Base-by-base conservation (phyloP, 176 grass and related monocot genomes). In the Phoenix roebelenii region DNA sequence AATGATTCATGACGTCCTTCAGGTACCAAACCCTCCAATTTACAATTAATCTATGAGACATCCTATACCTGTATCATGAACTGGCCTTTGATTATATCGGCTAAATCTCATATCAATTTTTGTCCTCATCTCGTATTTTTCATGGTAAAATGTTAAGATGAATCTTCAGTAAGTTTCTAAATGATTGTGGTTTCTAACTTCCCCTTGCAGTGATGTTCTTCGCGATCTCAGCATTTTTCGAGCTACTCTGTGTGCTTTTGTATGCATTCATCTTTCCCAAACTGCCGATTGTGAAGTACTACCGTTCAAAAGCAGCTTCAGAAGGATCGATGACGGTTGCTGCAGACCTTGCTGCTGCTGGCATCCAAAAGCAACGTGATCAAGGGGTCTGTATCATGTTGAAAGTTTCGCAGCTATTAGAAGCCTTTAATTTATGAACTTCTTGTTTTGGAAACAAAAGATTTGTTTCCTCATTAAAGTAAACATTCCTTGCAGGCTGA, bases 251-350 rank as follows among this genome's bases (percentile, higher is more conserved):
- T 35, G 55, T 84, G 9, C 52, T 92, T 15, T 62, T 92, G 14
- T 97, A 97, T 64, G 70, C 80, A 17, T 78, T 83, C 5, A 57
- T 88, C 71, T 92, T 97, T 50, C 84, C 84, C 61, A 92, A 91
- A 70, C 72, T 97, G 49, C 87, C 84, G 7, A 97, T 97, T 50
- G 86, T 92, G 68, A 74, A 82, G 70, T 73, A 77, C 67, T 90
- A 92, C 78, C 79, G 87, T 6, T 0, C 72, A 50, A 97, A 82
- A 76, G 83, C 77, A 17, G 83, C 84, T 22, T 70, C 79, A 54
- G 83, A 91, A 62, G 88, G 88, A 25, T 72, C 72, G 67, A 90
- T 55, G 66, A 81, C 80, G 23, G 83, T 91, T 16, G 12, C 79
- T 69, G 79, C 79, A 66, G 83, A 92, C 20, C 83, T 92, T 62